These are phyloP conservation scores for Pythium rishiriense DNA, from an alignment of 352 stramenopile genomes.

Conservation along the genomic window DNA sequence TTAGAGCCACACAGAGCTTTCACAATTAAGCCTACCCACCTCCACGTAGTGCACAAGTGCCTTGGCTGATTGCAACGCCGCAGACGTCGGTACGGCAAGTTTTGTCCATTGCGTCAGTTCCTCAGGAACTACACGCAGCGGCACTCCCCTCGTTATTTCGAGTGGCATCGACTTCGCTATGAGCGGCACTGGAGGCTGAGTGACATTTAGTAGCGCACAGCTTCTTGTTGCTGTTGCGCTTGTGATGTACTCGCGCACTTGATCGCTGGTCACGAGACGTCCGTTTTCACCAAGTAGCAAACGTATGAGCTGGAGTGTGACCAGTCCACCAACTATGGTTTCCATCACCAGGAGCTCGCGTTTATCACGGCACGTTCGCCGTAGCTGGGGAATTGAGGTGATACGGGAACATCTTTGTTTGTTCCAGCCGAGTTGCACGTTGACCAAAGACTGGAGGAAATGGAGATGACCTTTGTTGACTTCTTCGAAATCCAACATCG, in stretches of 20 bases:
- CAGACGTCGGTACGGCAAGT: conserved; percentile 28
- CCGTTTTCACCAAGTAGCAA: not conserved
- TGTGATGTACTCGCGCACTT: conserved; percentile 2
- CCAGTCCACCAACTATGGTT: conserved; percentile 34
- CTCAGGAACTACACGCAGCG: conserved; percentile 33
- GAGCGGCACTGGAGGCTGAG: conserved; percentile 9
- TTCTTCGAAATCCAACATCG: conserved; percentile 13
- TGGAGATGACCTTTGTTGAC: conserved; percentile 25
- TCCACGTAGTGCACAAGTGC: conserved; percentile 36
- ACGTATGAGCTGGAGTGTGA: conserved; percentile 35
- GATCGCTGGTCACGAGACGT: not conserved
- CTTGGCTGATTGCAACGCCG: conserved; percentile 26
- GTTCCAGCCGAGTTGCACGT: conserved; percentile 29
- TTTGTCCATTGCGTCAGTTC: conserved; percentile 40
- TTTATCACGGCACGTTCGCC: conserved; percentile 18
- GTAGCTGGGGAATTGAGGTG: conserved; percentile 24
- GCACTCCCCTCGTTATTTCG: conserved; percentile 32
- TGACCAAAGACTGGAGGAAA: conserved; percentile 36
- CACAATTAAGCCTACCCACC: conserved; percentile 13
- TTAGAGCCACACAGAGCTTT: too few species aligned
- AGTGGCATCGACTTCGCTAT: conserved; percentile 25
- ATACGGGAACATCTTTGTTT: conserved; percentile 6
- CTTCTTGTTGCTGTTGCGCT: conserved; percentile 1
- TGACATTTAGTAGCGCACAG: not conserved
- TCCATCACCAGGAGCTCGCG: conserved; percentile 20